Percentiles rank a stretch among this genome's conserved stretches.
These are phyloP conservation scores for Calocybe cyanea DNA, from an alignment of 768 basidiomycete species.

Conservation along the genomic window DNA sequence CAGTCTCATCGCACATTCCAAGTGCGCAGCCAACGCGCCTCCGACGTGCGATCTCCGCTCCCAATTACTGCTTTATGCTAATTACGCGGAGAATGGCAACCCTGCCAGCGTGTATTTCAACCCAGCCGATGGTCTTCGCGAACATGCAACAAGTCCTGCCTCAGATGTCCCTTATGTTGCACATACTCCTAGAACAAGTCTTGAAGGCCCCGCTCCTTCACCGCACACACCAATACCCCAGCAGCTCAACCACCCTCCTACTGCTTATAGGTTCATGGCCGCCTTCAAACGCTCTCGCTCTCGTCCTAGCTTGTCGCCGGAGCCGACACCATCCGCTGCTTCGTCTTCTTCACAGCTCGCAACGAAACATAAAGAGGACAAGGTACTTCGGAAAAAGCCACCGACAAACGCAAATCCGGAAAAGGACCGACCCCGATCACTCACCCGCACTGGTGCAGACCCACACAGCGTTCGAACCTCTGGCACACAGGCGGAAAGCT, in stretches of 20 bases:
- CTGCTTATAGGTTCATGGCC: constrained; percentile 61
- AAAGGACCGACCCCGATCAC: constrained; percentile 47
- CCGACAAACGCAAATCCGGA: neutral
- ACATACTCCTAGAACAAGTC: constrained; percentile 43
- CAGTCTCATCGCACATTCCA: constrained; percentile 82
- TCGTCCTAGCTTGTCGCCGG: constrained; percentile 50
- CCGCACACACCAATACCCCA: constrained; percentile 26
- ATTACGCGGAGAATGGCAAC: constrained; percentile 70
- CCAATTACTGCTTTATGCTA: constrained; percentile 73
- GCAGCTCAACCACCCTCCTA: constrained; percentile 41
- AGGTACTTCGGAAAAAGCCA: constrained; percentile 7
- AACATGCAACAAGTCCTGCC: constrained; percentile 40
- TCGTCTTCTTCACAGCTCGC: constrained; percentile 14
- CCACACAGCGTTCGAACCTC: constrained; percentile 50
- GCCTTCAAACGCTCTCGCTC: constrained; percentile 60
- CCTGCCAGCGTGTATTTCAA: constrained; percentile 50
- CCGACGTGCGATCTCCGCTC: constrained; percentile 81
- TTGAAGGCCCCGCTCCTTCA: constrained; percentile 36
- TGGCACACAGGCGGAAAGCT: constrained; percentile 33
- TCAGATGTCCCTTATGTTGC: constrained; percentile 56
- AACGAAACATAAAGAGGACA: constrained; percentile 10
- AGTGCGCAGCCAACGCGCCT: constrained; percentile 69
- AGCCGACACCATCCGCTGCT: constrained; percentile 30
- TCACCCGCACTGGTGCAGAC: constrained; percentile 49
- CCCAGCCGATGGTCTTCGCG: constrained; percentile 42